Base-by-base conservation (phyloP, 2,329 filamentous ascomycete species). In the Trichophyton rubrum region DNA sequence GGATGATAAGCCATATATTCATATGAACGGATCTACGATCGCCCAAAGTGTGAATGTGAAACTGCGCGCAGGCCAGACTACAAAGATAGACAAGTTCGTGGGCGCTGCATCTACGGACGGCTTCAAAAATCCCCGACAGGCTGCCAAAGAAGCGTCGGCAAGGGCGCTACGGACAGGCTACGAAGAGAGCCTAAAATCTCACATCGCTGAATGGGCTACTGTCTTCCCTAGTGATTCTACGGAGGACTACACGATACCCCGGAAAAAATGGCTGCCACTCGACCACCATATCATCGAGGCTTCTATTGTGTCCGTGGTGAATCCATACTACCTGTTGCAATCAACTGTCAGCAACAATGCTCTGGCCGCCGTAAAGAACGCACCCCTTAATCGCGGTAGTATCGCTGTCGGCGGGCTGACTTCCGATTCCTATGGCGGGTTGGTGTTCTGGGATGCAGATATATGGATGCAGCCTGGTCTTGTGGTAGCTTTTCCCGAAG, bases 401-500 rank as follows among this genome's bases (percentile, higher is more conserved):
- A 82, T 88, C 56, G 76, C 83, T 1, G 86, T 88, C n/a, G 84
- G 85, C 61, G 86, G 86, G 0, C 71, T 88, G 22, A 81, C 79
- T 0, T 85, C 84, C 3, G 84, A 87, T 64, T 85, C 82, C 6
- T 89, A 89, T 65, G 86, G 77, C 22, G 85, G 85, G 0, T 73
- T 79, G 41, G 77, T 85, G n/a, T 85, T 85, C 68, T 86, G 83
- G 83, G 83, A 85, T 71, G 80, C 81, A 13, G 83, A 85, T 68
- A 76, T 85, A 3, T 87, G 84, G 83, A 86, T 86, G 81, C 81
- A 84, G 35, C 85, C 85, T 3, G 85, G 85, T 7, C 71, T 88
- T 8, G 82, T 85, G 13, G 77, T 85, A 1, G 79, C 84, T 0
- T 83, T 85, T 67, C 86, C 86, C 0, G 75, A 82, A 62, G 80